Percentiles rank a stretch among this genome's conserved stretches.
Conservation (phyloP, 192 early-diverging fungal genomes). For the Backusella psychrophila region DNA sequence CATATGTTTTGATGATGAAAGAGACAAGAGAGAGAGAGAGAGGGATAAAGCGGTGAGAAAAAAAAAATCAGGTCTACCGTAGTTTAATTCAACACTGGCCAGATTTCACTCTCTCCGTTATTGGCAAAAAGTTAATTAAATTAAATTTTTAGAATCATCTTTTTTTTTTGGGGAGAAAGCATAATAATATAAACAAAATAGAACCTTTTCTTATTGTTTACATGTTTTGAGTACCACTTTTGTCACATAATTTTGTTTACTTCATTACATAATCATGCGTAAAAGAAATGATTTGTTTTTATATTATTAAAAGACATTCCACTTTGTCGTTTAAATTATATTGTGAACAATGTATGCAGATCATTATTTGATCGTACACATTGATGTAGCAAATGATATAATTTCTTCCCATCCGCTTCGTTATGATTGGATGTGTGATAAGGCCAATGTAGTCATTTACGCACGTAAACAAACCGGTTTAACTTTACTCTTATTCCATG, state of each 20-base stretch:
- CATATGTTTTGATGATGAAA: not conserved
- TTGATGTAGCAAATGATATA: too few species aligned
- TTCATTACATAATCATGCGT: too few species aligned
- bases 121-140: not conserved
- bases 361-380: not conserved
- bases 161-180: not conserved
- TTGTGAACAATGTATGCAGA: not conserved
- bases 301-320: too few species aligned
- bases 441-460: not conserved
- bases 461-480: not conserved
- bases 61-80: not conserved
- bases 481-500: not conserved
- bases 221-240: not conserved
- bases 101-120: not conserved
- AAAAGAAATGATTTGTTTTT: too few species aligned
- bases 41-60: not conserved
- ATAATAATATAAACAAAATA: not conserved
- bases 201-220: not conserved
- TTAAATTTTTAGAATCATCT: too few species aligned
- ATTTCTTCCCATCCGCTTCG: too few species aligned
- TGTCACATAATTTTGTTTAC: not conserved
- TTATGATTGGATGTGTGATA: not conserved
- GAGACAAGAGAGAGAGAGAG: too few species aligned
- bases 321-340: too few species aligned
- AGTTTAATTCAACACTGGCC: not conserved